These are phyloP conservation scores for Trichoderma sp. DNA, from an alignment of 2,329 filamentous ascomycete genomes.

Conservation along the genomic window DNA sequence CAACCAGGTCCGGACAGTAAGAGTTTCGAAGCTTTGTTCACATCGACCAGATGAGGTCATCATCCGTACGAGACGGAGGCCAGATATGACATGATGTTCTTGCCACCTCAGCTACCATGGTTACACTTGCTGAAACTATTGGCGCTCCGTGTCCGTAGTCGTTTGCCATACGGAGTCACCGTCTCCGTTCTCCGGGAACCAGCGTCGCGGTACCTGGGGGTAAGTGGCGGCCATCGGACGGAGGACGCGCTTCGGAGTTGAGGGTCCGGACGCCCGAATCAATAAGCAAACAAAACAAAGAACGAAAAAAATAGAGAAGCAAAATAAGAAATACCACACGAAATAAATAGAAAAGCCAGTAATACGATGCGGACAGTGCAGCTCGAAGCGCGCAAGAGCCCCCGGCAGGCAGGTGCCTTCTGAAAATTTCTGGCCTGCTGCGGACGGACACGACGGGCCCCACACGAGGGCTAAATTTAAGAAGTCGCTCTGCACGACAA, in stretches of 20 bases:
- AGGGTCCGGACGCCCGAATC: background rate
- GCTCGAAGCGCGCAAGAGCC: background rate
- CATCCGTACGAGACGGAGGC: conserved; percentile 1
- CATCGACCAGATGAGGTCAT: conserved; percentile 8
- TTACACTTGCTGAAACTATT: conserved; percentile 11
- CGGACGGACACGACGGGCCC: conserved; percentile 12
- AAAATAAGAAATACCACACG: background rate
- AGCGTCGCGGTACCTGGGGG: background rate
- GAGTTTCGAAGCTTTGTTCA: conserved; percentile 3
- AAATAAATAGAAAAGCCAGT: background rate
- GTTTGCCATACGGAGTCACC: conserved; percentile 12
- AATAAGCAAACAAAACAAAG: background rate
- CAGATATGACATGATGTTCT: conserved; percentile 10
- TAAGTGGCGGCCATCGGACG: background rate
- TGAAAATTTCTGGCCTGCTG: conserved; percentile 12
- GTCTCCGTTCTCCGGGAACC: background rate
- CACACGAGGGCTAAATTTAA: conserved; percentile 20
- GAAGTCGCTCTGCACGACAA: conserved; percentile 24
- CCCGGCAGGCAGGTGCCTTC: background rate
- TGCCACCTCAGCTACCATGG: conserved; percentile 13
- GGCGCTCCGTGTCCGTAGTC: conserved; percentile 6
- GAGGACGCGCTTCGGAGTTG: background rate
- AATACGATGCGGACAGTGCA: background rate
- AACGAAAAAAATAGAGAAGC: background rate
- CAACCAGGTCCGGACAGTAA: background rate